Evolutionary conservation across 176 grass and related monocot species (phyloP).

Genomic region (Rhynchospora breviuscula): DNA sequence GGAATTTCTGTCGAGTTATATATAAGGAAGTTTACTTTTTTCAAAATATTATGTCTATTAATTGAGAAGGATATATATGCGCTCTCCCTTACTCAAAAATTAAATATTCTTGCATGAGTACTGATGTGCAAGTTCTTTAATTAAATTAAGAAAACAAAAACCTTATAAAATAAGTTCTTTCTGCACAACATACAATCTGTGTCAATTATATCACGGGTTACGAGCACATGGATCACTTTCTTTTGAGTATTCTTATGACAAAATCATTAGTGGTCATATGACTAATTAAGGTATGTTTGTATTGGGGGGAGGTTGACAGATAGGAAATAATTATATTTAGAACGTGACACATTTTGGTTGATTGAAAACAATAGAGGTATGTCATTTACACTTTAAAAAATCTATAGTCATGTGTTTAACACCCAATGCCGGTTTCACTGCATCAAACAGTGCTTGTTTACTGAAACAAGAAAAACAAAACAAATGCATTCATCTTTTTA

Average conservation of each 20-base stretch:
- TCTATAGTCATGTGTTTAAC: not conserved
- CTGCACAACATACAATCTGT: not conserved
- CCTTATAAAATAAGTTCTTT: not conserved
- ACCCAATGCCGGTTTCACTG: not conserved
- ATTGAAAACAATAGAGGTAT: not conserved
- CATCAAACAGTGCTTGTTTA: too few species aligned
- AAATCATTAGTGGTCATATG: not conserved
- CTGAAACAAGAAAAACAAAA: not conserved
- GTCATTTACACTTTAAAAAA: not conserved
- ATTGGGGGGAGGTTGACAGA: not conserved
- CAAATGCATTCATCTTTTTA: not conserved
- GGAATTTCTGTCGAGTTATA: too few species aligned
- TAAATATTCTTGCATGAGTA: too few species aligned
- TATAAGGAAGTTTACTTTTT: too few species aligned
- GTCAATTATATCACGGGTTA: not conserved
- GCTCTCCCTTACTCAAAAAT: too few species aligned
- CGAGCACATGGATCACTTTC: not conserved
- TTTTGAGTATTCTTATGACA: not conserved
- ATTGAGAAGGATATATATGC: too few species aligned
- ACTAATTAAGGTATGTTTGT: not conserved
- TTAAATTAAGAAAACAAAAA: too few species aligned
- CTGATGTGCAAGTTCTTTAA: too few species aligned
- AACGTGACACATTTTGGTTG: not conserved
- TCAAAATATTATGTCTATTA: too few species aligned
- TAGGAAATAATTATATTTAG: not conserved